phyloP scores from a whole-genome alignment of 257 asterid species.

The Apocynum venetum region DNA sequence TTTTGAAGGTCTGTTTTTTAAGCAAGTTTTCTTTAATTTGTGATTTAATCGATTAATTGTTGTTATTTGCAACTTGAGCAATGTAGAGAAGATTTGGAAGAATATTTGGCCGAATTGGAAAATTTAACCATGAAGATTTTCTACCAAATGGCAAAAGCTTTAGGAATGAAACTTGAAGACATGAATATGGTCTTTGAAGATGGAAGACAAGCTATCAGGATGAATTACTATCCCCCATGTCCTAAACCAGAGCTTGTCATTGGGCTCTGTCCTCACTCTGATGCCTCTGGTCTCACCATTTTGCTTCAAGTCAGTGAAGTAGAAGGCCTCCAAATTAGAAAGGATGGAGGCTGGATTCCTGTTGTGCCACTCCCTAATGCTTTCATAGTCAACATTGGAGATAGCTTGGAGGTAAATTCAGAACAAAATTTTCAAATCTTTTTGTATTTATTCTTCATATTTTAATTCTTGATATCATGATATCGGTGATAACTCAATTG shows the following conservation, averaged over 20 bases:
- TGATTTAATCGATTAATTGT: too few relatives aligned
- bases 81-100: conserved; percentile 12
- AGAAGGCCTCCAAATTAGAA: conserved; percentile 32
- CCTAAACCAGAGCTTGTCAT: conserved; percentile 27
- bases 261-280: conserved; percentile 38
- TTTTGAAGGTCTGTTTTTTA: too few relatives aligned
- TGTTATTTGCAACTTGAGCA: too few relatives aligned
- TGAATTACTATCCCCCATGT: conserved; percentile 38
- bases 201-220: conserved; percentile 27
- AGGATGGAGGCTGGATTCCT: conserved; percentile 29
- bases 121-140: neutral
- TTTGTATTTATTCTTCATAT: too few relatives aligned
- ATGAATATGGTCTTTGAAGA: neutral
- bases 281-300: conserved; percentile 31
- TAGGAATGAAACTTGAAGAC: conserved; percentile 12
- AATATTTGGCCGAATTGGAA: neutral
- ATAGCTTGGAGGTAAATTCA: conserved; percentile 23
- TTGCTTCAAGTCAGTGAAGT: conserved; percentile 28
- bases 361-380: conserved; percentile 29
- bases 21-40: too few relatives aligned
- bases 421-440: too few relatives aligned
- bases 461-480: too few relatives aligned
- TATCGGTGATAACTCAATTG: too few relatives aligned
- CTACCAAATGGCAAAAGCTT: conserved; percentile 12
- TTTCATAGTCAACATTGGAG: conserved; percentile 34